Evolutionary conservation across 2,329 filamentous ascomycete genomes (phyloP).

Genomic region (Purpureocillium takamizusanense): DNA sequence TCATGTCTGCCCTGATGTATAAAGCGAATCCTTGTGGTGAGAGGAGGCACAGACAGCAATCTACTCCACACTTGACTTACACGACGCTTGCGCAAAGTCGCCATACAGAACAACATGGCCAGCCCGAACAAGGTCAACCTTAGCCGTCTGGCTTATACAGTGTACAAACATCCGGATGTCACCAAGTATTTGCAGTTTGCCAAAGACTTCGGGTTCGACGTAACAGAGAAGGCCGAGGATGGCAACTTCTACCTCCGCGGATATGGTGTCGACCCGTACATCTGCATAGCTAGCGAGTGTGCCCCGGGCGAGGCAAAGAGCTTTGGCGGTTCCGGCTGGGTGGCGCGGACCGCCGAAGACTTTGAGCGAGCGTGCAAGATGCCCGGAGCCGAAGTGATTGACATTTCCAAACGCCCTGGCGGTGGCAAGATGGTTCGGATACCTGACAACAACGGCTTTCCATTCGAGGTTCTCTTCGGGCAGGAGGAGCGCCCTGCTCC

Average conservation of each 20-base stretch:
- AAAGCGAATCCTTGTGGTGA: too few relatives aligned
- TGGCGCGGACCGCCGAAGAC: conserved; percentile 13
- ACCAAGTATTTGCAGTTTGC: conserved; percentile 14
- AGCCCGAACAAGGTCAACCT: conserved; percentile 6
- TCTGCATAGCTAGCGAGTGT: conserved; percentile 31
- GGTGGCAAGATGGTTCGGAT: conserved; percentile 27
- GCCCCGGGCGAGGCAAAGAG: conserved; percentile 8
- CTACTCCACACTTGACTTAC: too few relatives aligned
- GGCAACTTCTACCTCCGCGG: conserved; percentile 36
- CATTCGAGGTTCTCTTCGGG: conserved; percentile 12
- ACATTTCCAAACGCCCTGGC: conserved; percentile 12
- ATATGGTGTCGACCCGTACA: conserved; percentile 39
- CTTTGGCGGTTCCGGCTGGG: conserved; percentile 17
- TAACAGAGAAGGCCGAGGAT: conserved; percentile 12
- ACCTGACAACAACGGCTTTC: conserved; percentile 21
- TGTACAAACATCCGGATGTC: conserved; percentile 16
- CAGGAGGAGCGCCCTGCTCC: conserved; percentile 10
- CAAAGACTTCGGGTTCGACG: conserved; percentile 17
- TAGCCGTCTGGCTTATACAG: conserved; percentile 7
- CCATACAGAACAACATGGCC: too few relatives aligned
- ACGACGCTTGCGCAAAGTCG: too few relatives aligned
- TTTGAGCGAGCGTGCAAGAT: conserved; percentile 6
- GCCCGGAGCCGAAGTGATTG: conserved; percentile 1
- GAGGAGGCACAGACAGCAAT: too few relatives aligned
- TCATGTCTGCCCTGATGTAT: too few relatives aligned